phyloP scores from a whole-genome alignment of 2,329 filamentous ascomycete species.

The Botrytis deweyae region DNA sequence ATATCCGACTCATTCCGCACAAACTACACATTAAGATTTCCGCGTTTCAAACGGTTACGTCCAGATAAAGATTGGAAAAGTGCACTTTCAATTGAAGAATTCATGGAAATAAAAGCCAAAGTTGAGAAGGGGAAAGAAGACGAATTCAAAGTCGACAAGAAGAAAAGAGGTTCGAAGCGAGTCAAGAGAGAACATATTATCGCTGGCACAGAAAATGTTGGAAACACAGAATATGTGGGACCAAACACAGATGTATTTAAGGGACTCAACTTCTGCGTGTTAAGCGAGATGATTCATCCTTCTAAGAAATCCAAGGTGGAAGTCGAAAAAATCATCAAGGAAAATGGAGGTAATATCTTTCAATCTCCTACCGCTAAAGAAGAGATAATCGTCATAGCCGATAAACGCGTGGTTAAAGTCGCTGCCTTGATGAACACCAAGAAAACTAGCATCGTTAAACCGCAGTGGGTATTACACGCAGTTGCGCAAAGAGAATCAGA shows the following conservation, averaged over 20 bases:
- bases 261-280: constrained; percentile 76
- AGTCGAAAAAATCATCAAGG: constrained; percentile 77
- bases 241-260: constrained; percentile 67
- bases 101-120: constrained; percentile 66
- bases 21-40: constrained; percentile 80
- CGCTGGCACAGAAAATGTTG: constrained; percentile 62
- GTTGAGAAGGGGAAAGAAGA: constrained; percentile 74
- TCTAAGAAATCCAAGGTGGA: constrained; percentile 74
- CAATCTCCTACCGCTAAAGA: constrained; percentile 66
- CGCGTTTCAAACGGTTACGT: constrained; percentile 78
- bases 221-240: constrained; percentile 53
- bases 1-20: constrained; percentile 75
- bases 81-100: constrained; percentile 75
- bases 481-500: constrained; percentile 54
- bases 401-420: constrained; percentile 78
- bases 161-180: constrained; percentile 56
- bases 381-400: constrained; percentile 71
- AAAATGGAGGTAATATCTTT: constrained; percentile 75
- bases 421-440: constrained; percentile 76
- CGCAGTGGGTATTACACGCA: constrained; percentile 78
- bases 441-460: constrained; percentile 69
- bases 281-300: constrained; percentile 72
- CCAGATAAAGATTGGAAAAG: constrained; percentile 83
- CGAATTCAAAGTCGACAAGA: constrained; percentile 71
- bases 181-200: constrained; percentile 70